phyloP scores from a whole-genome alignment of 208 protist species.

The Naegleria gruberi region DNA sequence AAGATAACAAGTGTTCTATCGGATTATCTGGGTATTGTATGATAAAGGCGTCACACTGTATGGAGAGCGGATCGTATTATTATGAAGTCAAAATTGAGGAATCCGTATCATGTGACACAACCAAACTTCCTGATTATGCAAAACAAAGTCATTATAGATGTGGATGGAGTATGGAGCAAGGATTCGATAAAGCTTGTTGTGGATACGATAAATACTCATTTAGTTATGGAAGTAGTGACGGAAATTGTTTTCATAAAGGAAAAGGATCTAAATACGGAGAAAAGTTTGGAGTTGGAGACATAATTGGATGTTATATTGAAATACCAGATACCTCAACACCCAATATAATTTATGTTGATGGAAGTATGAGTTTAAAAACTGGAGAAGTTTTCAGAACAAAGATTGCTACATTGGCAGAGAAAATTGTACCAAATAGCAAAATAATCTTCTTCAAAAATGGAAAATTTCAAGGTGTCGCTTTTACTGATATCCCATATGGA shows the following conservation, averaged over 20 bases:
- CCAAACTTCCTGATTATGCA: neutral
- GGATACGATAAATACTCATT: slow-evolving; percentile 31
- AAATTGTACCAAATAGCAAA: neutral
- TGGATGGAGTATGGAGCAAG: neutral
- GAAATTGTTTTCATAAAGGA: slow-evolving; percentile 21
- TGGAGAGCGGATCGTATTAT: neutral
- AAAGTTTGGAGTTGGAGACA: neutral
- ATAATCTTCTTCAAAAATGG: slow-evolving; percentile 42
- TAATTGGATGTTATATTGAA: slow-evolving; percentile 17
- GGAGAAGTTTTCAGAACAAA: neutral
- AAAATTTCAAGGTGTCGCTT: slow-evolving; percentile 34
- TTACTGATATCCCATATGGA: slow-evolving; percentile 25
- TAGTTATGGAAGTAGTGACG: slow-evolving; percentile 25
- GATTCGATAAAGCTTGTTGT: neutral
- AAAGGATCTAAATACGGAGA: slow-evolving; percentile 26
- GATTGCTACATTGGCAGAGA: neutral
- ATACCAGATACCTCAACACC: slow-evolving; percentile 1
- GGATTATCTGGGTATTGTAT: neutral
- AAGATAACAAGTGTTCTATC: neutral
- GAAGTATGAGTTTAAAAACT: neutral
- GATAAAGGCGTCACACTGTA: neutral
- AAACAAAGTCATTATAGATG: neutral
- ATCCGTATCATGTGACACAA: neutral
- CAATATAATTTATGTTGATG: neutral
- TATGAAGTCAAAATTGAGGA: slow-evolving; percentile 9